Conservation (phyloP, 371 early-diverging fungal genomes). For the Vairimorpha apis region DNA sequence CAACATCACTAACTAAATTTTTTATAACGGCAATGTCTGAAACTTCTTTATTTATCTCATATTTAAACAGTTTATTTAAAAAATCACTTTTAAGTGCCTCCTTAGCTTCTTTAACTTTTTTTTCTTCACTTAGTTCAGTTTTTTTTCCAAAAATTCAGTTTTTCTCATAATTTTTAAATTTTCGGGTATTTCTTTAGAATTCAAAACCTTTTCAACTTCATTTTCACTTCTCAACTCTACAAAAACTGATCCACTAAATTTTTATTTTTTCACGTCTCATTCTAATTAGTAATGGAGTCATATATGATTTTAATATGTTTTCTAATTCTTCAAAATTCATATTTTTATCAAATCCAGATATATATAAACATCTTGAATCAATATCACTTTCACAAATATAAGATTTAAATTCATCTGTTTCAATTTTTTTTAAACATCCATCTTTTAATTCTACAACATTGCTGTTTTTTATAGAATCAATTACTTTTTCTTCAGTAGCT, state of each 20-base stretch:
- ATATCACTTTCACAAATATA: conserved; percentile 40
- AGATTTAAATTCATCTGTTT: conserved; percentile 49
- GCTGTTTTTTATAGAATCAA: conserved; percentile 43
- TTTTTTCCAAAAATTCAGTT: conserved; percentile 36
- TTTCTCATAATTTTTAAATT: conserved; percentile 23
- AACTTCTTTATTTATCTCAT: conserved; percentile 29
- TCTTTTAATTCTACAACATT: conserved; percentile 45
- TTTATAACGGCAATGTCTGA: conserved; percentile 44
- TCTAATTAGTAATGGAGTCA: conserved; percentile 40
- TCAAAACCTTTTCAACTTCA: conserved; percentile 42
- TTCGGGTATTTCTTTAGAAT: conserved; percentile 17
- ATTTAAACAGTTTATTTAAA: conserved; percentile 52
- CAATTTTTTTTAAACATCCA: conserved; percentile 49
- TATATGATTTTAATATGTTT: conserved; percentile 26
- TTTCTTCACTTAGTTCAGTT: conserved; percentile 30
- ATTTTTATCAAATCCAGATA: conserved; percentile 47
- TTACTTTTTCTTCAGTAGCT: conserved; percentile 46
- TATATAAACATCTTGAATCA: conserved; percentile 31
- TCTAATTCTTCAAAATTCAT: conserved; percentile 55
- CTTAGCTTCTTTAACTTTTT: conserved; percentile 36
- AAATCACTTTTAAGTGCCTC: conserved; percentile 42
- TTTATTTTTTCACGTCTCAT: conserved; percentile 56
- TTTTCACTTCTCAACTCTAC: conserved; percentile 54
- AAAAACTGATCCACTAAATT: conserved; percentile 58
- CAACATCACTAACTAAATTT: conserved; percentile 39